Evolutionary conservation across 2,329 filamentous ascomycete species (phyloP).

Genomic region (Amphichorda felina): DNA sequence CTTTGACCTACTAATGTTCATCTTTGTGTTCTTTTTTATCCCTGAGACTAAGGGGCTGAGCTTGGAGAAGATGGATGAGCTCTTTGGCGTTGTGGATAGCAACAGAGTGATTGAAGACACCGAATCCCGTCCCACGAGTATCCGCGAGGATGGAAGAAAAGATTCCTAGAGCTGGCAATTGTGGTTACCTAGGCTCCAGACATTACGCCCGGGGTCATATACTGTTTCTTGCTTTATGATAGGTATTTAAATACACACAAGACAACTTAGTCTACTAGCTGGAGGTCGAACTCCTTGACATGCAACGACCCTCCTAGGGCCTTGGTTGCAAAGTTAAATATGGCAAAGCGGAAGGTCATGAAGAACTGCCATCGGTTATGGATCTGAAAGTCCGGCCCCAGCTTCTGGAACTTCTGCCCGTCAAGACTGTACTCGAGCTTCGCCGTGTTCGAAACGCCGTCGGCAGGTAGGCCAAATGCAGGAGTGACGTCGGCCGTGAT

Average conservation of each 20-base stretch:
- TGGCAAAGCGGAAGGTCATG: conserved; percentile 33
- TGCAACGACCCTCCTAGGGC: conserved; percentile 9
- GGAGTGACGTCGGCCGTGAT: conserved; percentile 11
- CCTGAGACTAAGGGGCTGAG: conserved; percentile 59
- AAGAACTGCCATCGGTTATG: conserved; percentile 31
- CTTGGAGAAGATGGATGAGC: conserved; percentile 54
- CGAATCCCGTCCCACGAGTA: conserved; percentile 7
- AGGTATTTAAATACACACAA: no score
- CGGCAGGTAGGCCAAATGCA: conserved; percentile 9
- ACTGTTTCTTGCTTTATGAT: no score
- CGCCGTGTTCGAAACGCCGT: conserved; percentile 6
- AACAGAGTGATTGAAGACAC: conserved; percentile 21
- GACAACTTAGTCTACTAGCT: no score
- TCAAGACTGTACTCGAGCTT: conserved; percentile 27
- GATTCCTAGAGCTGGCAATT: no score
- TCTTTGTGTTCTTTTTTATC: conserved; percentile 56
- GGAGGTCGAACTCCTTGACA: conserved; percentile 1
- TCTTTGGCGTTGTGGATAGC: conserved; percentile 46
- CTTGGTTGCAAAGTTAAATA: conserved; percentile 36
- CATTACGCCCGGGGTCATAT: no score
- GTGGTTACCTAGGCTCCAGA: no score
- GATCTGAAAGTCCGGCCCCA: conserved; percentile 22
- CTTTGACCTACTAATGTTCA: conserved; percentile 53
- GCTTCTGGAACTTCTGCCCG: conserved; percentile 20
- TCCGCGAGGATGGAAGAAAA: no score